Evolutionary conservation across 805 yeast species (phyloP).

Genomic region (Dipodascus albidus): DNA sequence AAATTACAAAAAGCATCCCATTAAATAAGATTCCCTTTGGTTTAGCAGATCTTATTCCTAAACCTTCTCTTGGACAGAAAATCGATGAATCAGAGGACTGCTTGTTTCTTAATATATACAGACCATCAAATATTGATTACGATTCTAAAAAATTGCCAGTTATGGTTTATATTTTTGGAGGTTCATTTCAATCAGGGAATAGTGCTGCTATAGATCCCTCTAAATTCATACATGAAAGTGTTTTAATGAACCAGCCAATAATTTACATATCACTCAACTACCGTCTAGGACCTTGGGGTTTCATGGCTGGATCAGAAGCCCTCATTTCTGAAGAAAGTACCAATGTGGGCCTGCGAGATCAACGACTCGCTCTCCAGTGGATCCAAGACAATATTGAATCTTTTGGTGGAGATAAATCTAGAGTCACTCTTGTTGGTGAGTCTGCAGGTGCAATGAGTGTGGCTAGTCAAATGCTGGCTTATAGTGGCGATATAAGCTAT

Average conservation of each 20-base stretch:
- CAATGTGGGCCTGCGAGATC: slow-evolving; percentile 22
- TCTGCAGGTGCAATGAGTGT: slow-evolving; percentile 21
- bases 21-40: no score
- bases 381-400: slow-evolving; percentile 20
- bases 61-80: no score
- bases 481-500: slow-evolving; percentile 9
- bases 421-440: slow-evolving; percentile 25
- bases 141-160: slow-evolving; percentile 3
- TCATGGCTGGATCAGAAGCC: slow-evolving; percentile 7
- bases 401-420: slow-evolving; percentile 25
- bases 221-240: not conserved
- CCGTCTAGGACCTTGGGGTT: slow-evolving; percentile 7
- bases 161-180: slow-evolving; percentile 8
- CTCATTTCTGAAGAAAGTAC: not conserved
- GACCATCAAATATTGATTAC: slow-evolving; percentile 10
- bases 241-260: not conserved
- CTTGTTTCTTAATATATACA: not conserved
- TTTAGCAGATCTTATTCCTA: no score
- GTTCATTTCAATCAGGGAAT: slow-evolving; percentile 6
- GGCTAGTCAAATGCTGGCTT: slow-evolving; percentile 8
- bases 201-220: slow-evolving; percentile 4
- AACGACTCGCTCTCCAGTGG: slow-evolving; percentile 24
- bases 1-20: not conserved
- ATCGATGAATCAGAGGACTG: slow-evolving; percentile 1
- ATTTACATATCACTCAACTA: not conserved